phyloP scores from a whole-genome alignment of 768 basidiomycete genomes.

The Russula lepida region DNA sequence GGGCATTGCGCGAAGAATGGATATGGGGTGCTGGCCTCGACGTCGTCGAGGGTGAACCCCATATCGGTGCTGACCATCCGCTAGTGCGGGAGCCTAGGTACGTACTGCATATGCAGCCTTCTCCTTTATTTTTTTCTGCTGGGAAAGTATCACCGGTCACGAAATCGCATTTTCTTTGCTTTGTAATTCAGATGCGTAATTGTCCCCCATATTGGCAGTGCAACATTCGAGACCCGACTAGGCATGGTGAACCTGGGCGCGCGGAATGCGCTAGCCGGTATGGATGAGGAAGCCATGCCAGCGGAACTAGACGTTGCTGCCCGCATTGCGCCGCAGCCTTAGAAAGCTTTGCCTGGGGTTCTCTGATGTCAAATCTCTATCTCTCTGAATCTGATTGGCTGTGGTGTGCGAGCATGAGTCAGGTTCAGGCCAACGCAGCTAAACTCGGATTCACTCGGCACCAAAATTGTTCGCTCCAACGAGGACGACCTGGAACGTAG shows the following conservation, averaged over 20 bases:
- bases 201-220: slow-evolving; percentile 87
- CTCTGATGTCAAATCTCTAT: background rate
- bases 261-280: slow-evolving; percentile 54
- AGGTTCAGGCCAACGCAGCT: background rate
- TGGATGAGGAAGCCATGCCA: slow-evolving; percentile 47
- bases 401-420: background rate
- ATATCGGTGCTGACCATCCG: slow-evolving; percentile 64
- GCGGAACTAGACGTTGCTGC: slow-evolving; percentile 34
- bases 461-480: too few relatives aligned
- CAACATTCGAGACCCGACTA: slow-evolving; percentile 73
- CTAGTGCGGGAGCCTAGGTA: slow-evolving; percentile 71
- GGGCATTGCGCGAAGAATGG: slow-evolving; percentile 65
- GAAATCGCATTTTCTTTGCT: background rate
- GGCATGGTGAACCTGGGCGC: slow-evolving; percentile 76
- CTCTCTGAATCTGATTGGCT: background rate
- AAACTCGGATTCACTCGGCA: too few relatives aligned
- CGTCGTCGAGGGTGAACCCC: slow-evolving; percentile 89
- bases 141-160: background rate
- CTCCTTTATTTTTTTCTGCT: background rate
- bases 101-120: slow-evolving; percentile 15
- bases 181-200: slow-evolving; percentile 52
- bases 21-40: slow-evolving; percentile 93
- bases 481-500: background rate
- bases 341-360: background rate
- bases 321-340: background rate